phyloP scores from a whole-genome alignment of 495 filamentous ascomycete species.

The Thozetella sp. region DNA sequence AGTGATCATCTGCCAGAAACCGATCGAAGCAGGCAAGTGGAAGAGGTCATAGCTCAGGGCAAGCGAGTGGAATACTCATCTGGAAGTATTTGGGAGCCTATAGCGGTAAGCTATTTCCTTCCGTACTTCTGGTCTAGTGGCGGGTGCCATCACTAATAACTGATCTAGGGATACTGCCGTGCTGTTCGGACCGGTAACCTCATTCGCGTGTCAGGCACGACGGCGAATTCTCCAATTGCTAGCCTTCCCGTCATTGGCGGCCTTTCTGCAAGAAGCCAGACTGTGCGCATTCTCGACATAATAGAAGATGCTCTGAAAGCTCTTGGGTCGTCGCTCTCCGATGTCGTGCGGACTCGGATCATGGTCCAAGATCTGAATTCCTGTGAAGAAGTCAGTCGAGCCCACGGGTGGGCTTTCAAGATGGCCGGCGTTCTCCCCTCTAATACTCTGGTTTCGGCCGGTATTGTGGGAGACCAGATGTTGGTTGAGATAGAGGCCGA shows the following conservation, averaged over 20 bases:
- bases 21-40: neutral
- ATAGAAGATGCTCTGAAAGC: constrained; percentile 9
- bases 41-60: constrained; percentile 7
- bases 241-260: constrained; percentile 7
- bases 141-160: neutral
- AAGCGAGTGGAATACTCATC: constrained; percentile 12
- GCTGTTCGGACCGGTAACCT: constrained; percentile 11
- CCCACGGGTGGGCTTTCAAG: constrained; percentile 14
- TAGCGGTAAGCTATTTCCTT: constrained; percentile 6
- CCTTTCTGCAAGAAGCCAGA: constrained; percentile 13
- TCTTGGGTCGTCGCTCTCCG: constrained; percentile 12
- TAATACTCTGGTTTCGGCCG: constrained; percentile 14
- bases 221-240: constrained; percentile 12
- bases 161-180: constrained; percentile 14
- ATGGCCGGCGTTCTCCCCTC: constrained; percentile 12
- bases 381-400: constrained; percentile 14
- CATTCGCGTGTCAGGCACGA: constrained; percentile 16
- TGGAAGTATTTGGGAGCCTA: constrained; percentile 15
- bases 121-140: neutral
- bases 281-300: constrained; percentile 14
- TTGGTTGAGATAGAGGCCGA: constrained; percentile 19
- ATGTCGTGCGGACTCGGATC: constrained; percentile 15
- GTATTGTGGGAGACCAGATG: constrained; percentile 7
- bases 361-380: constrained; percentile 10
- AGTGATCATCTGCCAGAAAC: constrained; percentile 9